Conservation (phyloP, 352 stramenopile genomes). For the Phytophthora parvispora region DNA sequence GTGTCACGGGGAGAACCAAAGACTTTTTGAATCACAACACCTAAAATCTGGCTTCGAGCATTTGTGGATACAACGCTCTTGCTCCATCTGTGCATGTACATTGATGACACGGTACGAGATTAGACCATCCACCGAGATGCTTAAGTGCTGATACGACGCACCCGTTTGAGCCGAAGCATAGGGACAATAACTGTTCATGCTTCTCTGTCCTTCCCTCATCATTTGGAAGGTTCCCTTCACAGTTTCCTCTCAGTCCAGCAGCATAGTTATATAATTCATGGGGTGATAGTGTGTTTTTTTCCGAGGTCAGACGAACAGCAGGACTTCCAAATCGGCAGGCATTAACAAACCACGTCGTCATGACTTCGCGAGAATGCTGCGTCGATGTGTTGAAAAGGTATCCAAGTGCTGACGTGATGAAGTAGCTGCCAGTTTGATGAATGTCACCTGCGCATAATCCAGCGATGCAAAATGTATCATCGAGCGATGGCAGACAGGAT, state of each 20-base stretch:
- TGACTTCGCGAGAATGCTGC: constrained; percentile 22
- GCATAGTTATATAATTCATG: constrained; percentile 20
- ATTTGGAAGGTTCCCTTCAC: not conserved
- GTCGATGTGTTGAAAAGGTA: constrained; percentile 33
- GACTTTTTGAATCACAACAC: constrained; percentile 49
- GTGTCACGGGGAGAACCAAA: constrained; percentile 55
- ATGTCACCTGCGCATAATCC: constrained; percentile 13
- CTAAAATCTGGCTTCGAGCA: constrained; percentile 26
- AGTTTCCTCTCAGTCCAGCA: not conserved
- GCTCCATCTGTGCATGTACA: constrained; percentile 45
- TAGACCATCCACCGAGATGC: not conserved
- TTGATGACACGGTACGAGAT: not conserved
- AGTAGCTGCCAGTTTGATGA: not conserved
- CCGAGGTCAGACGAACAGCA: not conserved
- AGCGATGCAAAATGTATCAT: too few species aligned
- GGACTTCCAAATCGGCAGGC: constrained; percentile 29
- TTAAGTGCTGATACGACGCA: constrained; percentile 16
- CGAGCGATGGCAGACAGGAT: constrained; percentile 14
- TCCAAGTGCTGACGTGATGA: constrained; percentile 19
- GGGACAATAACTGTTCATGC: constrained; percentile 38
- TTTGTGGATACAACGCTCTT: constrained; percentile 14
- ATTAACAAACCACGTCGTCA: constrained; percentile 42
- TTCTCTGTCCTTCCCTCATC: constrained; percentile 7
- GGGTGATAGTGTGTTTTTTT: constrained; percentile 9
- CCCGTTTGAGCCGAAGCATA: constrained; percentile 42